A percentile compares a stretch with the other conserved stretches of the same genome.
These are phyloP conservation scores for Passiflora organensis DNA, from an alignment of 345 rosid genomes.

Conservation along the genomic window DNA sequence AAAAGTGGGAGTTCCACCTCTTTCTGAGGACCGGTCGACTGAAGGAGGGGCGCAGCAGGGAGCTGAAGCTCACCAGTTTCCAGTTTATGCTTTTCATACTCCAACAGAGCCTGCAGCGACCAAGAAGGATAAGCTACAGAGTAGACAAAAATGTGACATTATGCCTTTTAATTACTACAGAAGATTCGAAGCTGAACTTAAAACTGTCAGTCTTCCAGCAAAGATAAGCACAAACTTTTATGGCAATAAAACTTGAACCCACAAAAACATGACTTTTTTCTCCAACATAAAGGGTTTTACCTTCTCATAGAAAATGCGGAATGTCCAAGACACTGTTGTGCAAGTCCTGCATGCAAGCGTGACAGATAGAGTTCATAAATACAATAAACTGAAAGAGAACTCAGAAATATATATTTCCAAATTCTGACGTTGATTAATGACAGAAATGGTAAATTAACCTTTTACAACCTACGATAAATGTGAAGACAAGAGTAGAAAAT, in stretches of 20 bases:
- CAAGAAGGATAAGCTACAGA: conserved; percentile 15
- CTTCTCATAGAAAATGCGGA: conserved; percentile 90
- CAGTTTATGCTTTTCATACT: conserved; percentile 70
- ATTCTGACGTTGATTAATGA: neutral
- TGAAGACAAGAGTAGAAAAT: too few species aligned
- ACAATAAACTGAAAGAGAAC: conserved; percentile 4
- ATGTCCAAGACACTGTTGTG: conserved; percentile 88
- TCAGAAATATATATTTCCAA: neutral
- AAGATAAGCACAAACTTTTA: neutral
- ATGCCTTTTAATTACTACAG: neutral
- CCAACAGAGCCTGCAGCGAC: conserved; percentile 64
- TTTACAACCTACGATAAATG: too few species aligned
- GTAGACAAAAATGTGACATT: conserved; percentile 3
- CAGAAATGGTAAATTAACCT: too few species aligned
- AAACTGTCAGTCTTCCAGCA: too few species aligned
- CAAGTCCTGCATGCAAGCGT: conserved; percentile 61
- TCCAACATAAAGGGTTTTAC: conserved; percentile 29
- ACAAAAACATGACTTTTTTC: neutral
- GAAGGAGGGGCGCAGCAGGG: conserved; percentile 49
- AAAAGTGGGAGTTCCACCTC: conserved; percentile 42
- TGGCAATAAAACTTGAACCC: neutral
- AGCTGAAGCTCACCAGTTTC: conserved; percentile 71
- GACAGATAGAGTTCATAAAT: conserved; percentile 3
- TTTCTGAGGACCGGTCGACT: conserved; percentile 50
- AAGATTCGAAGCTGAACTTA: neutral